Conservation (phyloP, 164 flowering plant species). For the Sedum album region DNA sequence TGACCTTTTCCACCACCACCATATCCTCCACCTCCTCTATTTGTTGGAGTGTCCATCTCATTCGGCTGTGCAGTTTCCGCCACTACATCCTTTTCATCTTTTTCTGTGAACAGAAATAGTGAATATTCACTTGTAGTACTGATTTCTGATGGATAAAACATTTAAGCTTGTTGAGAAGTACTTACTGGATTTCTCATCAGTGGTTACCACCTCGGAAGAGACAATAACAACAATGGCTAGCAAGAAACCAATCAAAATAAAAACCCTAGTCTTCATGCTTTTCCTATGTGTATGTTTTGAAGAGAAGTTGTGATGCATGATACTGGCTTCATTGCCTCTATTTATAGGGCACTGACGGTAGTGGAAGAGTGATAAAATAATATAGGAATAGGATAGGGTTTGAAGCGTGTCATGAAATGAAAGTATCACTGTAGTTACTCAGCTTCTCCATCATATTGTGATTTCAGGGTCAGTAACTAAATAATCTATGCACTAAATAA, state of each 20-base stretch:
- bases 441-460: background rate
- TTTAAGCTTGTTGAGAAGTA: background rate
- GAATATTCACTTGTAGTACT: background rate
- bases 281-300: background rate
- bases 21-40: background rate
- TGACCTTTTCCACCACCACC: background rate
- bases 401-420: constrained; percentile 1
- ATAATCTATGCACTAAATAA: no score
- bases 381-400: background rate
- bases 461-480: no score
- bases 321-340: background rate
- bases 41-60: background rate
- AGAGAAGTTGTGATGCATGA: background rate
- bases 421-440: background rate
- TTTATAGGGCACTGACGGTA: background rate
- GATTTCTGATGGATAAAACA: no score
- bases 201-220: constrained; percentile 7
- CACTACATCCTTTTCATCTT: background rate
- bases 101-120: background rate
- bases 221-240: background rate
- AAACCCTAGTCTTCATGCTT: background rate
- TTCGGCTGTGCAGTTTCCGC: background rate
- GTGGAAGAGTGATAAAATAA: background rate
- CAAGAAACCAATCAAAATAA: background rate
- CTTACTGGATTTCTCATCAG: background rate